Conservation (phyloP, 768 basidiomycete species). For the Phaffia tasmanica region DNA sequence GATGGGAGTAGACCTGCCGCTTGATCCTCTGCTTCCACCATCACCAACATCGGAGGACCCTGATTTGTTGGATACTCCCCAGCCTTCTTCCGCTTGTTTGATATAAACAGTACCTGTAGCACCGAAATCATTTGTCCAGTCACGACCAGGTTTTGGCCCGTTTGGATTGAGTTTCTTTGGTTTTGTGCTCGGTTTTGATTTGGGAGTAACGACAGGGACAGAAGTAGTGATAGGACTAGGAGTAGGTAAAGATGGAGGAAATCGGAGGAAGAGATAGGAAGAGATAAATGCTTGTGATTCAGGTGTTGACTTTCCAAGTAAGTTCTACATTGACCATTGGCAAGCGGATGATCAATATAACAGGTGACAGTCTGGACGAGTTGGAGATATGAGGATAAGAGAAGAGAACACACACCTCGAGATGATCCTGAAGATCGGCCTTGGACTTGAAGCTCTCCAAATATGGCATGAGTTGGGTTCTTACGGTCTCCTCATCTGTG, state of each 20-base stretch:
- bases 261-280: not conserved
- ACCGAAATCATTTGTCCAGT: conserved; percentile 9
- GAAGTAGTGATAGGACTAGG: not conserved
- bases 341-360: not conserved
- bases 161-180: conserved; percentile 3
- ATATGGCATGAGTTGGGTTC: conserved; percentile 7
- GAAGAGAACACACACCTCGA: not conserved
- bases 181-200: not conserved
- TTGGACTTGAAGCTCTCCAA: not conserved
- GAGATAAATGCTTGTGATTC: not conserved
- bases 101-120: not conserved
- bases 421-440: not conserved
- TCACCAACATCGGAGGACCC: not conserved
- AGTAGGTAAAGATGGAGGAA: conserved; percentile 2
- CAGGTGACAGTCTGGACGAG: not conserved
- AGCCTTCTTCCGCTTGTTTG: not conserved
- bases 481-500: conserved; percentile 15
- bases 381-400: not conserved
- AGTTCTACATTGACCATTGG: not conserved
- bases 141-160: conserved; percentile 1
- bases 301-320: conserved; percentile 4
- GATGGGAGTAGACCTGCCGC: not conserved
- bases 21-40: not conserved
- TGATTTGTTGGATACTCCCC: not conserved
- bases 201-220: not conserved